A percentile compares a stretch with the other conserved stretches of the same genome.
Conservation (phyloP, 208 protist species). For the Trichomonas tenax region DNA sequence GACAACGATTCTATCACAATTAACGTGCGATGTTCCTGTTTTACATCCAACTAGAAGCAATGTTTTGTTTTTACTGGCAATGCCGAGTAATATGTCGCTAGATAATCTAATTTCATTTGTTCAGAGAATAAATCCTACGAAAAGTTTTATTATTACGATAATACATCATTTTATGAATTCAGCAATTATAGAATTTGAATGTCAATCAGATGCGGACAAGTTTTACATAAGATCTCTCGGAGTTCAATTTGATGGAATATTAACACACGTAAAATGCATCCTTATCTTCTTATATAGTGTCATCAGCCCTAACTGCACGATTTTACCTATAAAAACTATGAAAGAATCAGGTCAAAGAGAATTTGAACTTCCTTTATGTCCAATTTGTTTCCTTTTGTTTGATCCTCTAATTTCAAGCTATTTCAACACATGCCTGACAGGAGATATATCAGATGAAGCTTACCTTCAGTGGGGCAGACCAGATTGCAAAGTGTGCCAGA, state of each 20-base stretch:
- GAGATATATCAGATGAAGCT: neutral
- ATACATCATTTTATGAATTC: neutral
- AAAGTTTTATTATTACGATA: neutral
- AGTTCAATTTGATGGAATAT: neutral
- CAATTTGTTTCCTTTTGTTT: neutral
- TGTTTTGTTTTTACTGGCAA: neutral
- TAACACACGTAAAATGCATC: neutral
- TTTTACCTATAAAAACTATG: neutral
- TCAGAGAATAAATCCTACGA: neutral
- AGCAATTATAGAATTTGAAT: neutral
- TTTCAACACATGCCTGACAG: neutral
- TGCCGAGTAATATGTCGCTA: neutral
- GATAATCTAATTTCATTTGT: neutral
- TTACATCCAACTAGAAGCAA: neutral
- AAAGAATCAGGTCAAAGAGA: neutral
- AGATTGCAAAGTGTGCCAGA: neutral
- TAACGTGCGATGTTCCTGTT: constrained; percentile 9
- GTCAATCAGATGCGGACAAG: neutral
- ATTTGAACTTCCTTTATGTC: neutral
- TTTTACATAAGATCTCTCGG: neutral
- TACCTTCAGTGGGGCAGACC: neutral
- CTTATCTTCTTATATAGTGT: neutral
- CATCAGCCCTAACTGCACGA: neutral
- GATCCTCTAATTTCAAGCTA: neutral
- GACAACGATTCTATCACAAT: neutral